Conservation (phyloP, 2,329 filamentous ascomycete genomes). For the Penicillium vulpinum region DNA sequence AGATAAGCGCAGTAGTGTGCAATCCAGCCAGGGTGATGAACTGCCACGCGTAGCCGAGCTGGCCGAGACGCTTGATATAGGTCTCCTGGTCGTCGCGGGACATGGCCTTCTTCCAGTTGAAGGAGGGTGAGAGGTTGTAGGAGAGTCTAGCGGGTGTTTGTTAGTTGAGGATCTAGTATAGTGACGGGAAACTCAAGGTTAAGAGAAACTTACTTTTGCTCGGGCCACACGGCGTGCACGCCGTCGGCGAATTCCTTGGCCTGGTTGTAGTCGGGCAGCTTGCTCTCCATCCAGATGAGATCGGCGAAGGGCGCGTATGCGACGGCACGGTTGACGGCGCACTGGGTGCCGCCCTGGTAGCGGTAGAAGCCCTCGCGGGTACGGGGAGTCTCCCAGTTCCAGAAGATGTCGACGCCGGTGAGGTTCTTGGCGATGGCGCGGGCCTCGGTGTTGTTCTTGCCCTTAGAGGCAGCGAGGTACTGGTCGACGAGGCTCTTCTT, state of each 20-base stretch:
- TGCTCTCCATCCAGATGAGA: conserved; percentile 99
- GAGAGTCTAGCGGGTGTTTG: conserved; percentile 64
- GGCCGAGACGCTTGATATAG: conserved; percentile 85
- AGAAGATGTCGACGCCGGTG: conserved; percentile 79
- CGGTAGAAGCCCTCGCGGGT: conserved; percentile 96
- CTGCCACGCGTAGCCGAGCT: conserved; percentile 97
- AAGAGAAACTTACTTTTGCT: conserved; percentile 76
- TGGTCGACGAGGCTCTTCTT: conserved; percentile 67
- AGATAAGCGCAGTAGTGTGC: conserved; percentile 92
- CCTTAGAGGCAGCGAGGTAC: conserved; percentile 68
- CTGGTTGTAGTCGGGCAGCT: conserved; percentile 86
- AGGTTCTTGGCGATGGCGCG: conserved; percentile 75
- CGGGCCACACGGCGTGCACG: conserved; percentile 90
- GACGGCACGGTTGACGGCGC: conserved; percentile 83
- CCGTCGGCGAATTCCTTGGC: conserved; percentile 91
- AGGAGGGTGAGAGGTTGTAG: conserved; percentile 97
- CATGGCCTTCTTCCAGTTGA: conserved; percentile 99
- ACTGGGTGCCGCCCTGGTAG: conserved; percentile 86
- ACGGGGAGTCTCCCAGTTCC: conserved; percentile 91
- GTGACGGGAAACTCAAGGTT: background rate
- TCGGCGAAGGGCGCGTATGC: conserved; percentile 93
- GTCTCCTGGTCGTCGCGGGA: conserved; percentile 88
- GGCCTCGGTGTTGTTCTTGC: conserved; percentile 83
- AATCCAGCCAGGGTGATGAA: conserved; percentile 99
- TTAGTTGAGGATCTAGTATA: conserved; percentile 14